Base-by-base conservation (phyloP, 768 basidiomycete genomes). In the Pleurotus djamor region DNA sequence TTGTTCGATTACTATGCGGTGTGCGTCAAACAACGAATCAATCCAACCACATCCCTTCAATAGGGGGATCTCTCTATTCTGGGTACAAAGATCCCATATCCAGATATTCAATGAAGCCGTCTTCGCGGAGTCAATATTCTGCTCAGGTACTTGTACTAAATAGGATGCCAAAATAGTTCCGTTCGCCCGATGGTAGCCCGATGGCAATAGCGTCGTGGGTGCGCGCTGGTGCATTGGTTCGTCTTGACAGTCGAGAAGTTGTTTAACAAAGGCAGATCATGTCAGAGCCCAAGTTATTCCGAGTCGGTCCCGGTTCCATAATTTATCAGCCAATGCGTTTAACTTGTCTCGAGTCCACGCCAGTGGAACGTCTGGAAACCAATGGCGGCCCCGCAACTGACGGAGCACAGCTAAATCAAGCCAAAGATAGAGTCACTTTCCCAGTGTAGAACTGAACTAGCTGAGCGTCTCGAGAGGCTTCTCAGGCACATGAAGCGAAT, bases 201-300 rank as follows among this genome's bases (percentile, higher is more conserved):
- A 16, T 56, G 21, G 38, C 37, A 44, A 38, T 54, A 38, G 52
- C 28, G 54, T 56, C 54, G 41, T 56, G 54, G 38, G 54, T 56
- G 36, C 21, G 54, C 28, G 54, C 33, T 56, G 38, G 41, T 41
- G 54, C 54, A 56, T 56, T 41, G 54, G 41, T 56, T 41, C 28
- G 41, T 41, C 41, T 37, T 38, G 41, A n/a, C 36, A 44, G 54
- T 56, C 54, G 54, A 56, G 54, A 56, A 56, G 54, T 37, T 16
- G 41, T 34, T 45, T 41, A 56, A n/a, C 54, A 56, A 56, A 56
- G 54, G 54, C 54, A 56, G 54, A 56, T 56, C 54, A 32, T 56
- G 54, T 56, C 54, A 45, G 10, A 7, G 37, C 6, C 21, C 41
- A 35, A 41, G 37, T 44, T 37, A n/a, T 56, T 56, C 54, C 21